Base-by-base conservation (phyloP, 192 early-diverging fungal genomes). In the Backusella westeae region DNA sequence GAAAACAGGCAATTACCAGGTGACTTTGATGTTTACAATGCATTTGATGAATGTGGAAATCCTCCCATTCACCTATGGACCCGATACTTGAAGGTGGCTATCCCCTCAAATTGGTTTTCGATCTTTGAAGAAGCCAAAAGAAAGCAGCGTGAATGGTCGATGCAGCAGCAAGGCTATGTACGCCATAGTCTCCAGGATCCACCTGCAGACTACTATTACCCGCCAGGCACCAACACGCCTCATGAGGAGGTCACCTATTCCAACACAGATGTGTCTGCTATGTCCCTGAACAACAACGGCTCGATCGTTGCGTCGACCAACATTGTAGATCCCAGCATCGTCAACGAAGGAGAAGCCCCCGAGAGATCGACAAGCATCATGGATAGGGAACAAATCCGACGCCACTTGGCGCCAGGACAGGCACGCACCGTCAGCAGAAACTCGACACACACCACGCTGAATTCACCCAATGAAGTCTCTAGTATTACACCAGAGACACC, bases 11-110 rank as follows among this genome's bases (percentile, higher is more conserved):
- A 83, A 59, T 75, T 83, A 38, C 78, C 78, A 3, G 78, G 78
- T 29, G 82, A 83, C 42, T 83, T 83, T 56, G 75, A 74, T 71
- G 72, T 78, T 6, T 83, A 75, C 41, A 71, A 79, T 36, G 77
- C 82, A 3, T 83, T 83, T 73, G 82, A 83, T 72, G 69, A 72
- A 32, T 52, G 75, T 32, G 82, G 82, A 10, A 83, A 83, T 14
- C 82, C 82, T 10, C 82, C 78, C 67, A 73, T 83, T 56, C 72
- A 83, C 74, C 46, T 83, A 34, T 83, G 82, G 82, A 36, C 74
- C 9, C 65, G 75, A 7, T 73, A 69, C n/a, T 53, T 83, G 23
- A 79, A 74, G 63, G 78, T 70, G 10, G 34, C 65, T 5, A 66
- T 80, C 14, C 82, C 82, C 12, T 21, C 34, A 15, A 83, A 83